Base-by-base conservation (phyloP, 164 flowering plant species). In the Chimonanthus salicifolius region DNA sequence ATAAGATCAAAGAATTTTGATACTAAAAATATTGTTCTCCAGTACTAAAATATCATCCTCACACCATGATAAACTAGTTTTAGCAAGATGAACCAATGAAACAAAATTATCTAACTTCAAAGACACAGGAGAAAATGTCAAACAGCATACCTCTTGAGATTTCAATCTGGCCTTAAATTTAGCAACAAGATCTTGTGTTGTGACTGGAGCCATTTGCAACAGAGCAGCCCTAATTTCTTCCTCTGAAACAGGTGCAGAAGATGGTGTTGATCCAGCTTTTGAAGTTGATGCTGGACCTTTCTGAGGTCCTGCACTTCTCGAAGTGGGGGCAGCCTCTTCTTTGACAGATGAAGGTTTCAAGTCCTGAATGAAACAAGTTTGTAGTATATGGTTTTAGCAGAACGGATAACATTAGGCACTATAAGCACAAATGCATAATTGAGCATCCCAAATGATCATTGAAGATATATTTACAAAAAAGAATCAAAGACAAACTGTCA, bases 181-280 rank as follows among this genome's bases (percentile, higher is more conserved):
- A 45, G 87, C 89, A 75, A 95, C 98, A 69, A 95, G 94, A 77
- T 93, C 97, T 75, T 86, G 93, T 5, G 98, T 93, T 16, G 96
- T 95, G 60, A 95, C 82, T 11, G 87, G 94, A 33, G 88, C 84
- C 76, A 74, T 86, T 75, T 88, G 94, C 85, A 81, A 13, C 67
- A 95, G 72, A 45, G 85, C 91, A 78, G 93, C 88, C 87, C 90
- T 85, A 47, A 95, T 93, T 79, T 95, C 98, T 66, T 92, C 98
- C 80, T 90, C 98, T 2, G 91, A 84, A 58, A 95, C 98, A 50
- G 94, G 92, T 43, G 85, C 94, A 68, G 88, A 47, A 33, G 87
- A 46, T 58, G 92, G 16, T 13, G 84, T 11, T 5, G 89, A n/a
- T 13, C 71, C 83, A 74, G 75, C 43, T 80, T 75, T 82, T 16